Evolutionary conservation across 2,329 filamentous ascomycete genomes (phyloP).

Genomic region (Dactylellina haptotyla): DNA sequence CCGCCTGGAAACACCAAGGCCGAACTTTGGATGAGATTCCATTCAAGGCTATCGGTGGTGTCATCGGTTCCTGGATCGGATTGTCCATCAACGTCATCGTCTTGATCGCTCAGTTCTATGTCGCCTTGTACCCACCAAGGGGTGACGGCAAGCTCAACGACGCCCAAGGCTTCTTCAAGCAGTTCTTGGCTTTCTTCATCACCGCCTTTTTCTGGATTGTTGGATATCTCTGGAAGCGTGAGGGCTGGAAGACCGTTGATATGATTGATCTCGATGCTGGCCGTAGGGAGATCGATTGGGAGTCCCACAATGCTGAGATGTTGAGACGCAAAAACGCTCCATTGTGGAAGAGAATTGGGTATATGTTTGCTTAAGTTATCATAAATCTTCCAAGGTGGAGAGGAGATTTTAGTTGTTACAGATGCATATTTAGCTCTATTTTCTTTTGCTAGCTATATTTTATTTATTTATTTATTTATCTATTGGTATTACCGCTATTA

Average conservation of each 20-base stretch:
- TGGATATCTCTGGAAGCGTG: constrained; percentile 74
- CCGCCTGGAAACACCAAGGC: constrained; percentile 69
- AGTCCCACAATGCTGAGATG: constrained; percentile 67
- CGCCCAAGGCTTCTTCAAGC: constrained; percentile 67
- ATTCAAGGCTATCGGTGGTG: constrained; percentile 70
- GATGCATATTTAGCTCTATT: neutral
- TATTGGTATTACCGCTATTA: too few species aligned
- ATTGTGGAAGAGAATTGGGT: constrained; percentile 32
- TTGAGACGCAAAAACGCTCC: constrained; percentile 38
- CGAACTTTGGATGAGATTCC: constrained; percentile 73
- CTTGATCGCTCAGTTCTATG: constrained; percentile 66
- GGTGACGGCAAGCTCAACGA: constrained; percentile 48
- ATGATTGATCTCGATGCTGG: constrained; percentile 76
- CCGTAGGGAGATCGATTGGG: constrained; percentile 71
- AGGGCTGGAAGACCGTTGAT: constrained; percentile 68
- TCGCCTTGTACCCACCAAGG: constrained; percentile 54
- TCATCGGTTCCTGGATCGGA: constrained; percentile 72
- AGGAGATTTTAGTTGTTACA: neutral
- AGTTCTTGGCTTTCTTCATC: constrained; percentile 67
- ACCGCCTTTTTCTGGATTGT: constrained; percentile 67
- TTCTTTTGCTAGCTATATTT: neutral
- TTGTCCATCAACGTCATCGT: constrained; percentile 68
- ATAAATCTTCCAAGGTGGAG: too few species aligned
- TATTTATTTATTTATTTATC: constrained; percentile 9
- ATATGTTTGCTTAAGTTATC: constrained; percentile 24